Percentiles rank a stretch among this genome's conserved stretches.
phyloP scores from a whole-genome alignment of 768 basidiomycete genomes.

The Kwoniella pini region DNA sequence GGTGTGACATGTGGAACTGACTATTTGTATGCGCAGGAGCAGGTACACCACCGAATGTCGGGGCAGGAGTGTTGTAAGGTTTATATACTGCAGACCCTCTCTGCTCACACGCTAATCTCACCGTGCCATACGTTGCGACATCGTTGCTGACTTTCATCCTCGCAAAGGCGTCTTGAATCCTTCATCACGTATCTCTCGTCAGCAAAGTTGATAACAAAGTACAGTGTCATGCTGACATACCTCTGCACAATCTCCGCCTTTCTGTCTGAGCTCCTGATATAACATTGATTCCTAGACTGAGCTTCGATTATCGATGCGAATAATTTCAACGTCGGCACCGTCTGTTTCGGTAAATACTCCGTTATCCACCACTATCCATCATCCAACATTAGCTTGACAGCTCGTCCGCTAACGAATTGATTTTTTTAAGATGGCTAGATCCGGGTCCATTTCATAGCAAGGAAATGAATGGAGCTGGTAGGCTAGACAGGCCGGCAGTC shows the following conservation, averaged over 20 bases:
- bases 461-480: too few species aligned
- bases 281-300: conserved; percentile 10
- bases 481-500: too few species aligned
- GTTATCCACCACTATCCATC: conserved; percentile 35
- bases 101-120: conserved; percentile 31
- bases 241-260: conserved; percentile 32
- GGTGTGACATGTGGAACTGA: not conserved
- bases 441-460: too few species aligned
- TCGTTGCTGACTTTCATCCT: conserved; percentile 22
- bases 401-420: too few species aligned
- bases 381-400: not conserved
- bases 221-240: conserved; percentile 18
- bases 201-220: not conserved
- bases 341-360: conserved; percentile 35
- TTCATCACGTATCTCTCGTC: conserved; percentile 8
- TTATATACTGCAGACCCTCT: conserved; percentile 17
- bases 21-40: conserved; percentile 1
- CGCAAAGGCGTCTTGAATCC: conserved; percentile 29
- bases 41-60: conserved; percentile 40
- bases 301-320: conserved; percentile 20
- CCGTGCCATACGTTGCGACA: conserved; percentile 12
- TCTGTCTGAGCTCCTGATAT: conserved; percentile 25
- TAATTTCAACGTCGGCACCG: conserved; percentile 21
- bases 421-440: too few species aligned
- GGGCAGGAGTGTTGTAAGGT: conserved; percentile 15